Evolutionary conservation across 352 stramenopile species (phyloP).

Genomic region (Globisporangium nagaii): DNA sequence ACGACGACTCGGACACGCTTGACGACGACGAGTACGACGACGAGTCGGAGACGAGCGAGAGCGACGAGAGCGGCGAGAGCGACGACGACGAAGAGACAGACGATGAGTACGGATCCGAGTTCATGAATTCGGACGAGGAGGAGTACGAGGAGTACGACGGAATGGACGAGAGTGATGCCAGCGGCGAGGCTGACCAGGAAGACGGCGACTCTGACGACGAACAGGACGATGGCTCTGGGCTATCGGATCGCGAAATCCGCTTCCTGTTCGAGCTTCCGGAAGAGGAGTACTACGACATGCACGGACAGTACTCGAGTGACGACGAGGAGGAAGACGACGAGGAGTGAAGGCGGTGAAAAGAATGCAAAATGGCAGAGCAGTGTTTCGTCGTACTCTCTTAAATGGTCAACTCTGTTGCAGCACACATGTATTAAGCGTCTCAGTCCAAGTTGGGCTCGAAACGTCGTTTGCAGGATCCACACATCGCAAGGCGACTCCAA

Average conservation of each 20-base stretch:
- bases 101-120: conserved; percentile 37
- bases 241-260: conserved; percentile 51
- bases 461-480: background rate
- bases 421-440: no score
- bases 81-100: conserved; percentile 33
- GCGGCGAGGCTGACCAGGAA: conserved; percentile 12
- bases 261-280: conserved; percentile 73
- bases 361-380: no score
- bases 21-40: conserved; percentile 81
- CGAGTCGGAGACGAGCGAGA: conserved; percentile 38
- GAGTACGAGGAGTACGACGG: conserved; percentile 32
- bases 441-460: no score
- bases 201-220: conserved; percentile 26
- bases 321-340: conserved; percentile 69
- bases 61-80: conserved; percentile 37
- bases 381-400: no score
- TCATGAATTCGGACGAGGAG: conserved; percentile 24
- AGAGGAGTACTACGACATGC: conserved; percentile 62
- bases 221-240: conserved; percentile 22
- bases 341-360: conserved; percentile 8
- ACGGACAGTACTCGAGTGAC: conserved; percentile 68
- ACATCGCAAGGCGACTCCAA: no score
- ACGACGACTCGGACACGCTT: conserved; percentile 61
- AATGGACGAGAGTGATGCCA: conserved; percentile 20
- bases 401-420: no score